Evolutionary conservation across 768 basidiomycete genomes (phyloP).

Genomic region (Calocybe gangraenosa): DNA sequence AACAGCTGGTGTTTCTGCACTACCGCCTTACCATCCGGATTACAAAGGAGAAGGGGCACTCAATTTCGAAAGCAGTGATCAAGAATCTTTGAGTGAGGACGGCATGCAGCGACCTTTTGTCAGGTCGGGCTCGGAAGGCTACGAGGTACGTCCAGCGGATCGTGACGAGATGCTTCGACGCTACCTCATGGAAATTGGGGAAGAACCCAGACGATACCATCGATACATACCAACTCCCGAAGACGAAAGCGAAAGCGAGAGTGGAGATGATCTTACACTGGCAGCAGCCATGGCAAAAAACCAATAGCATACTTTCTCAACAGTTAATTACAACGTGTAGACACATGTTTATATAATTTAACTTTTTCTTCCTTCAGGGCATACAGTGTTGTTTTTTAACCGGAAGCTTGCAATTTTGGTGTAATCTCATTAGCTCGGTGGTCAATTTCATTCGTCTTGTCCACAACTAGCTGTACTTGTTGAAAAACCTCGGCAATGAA

Average conservation of each 20-base stretch:
- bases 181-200: conserved; percentile 51
- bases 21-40: conserved; percentile 79
- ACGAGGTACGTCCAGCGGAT: conserved; percentile 59
- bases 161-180: conserved; percentile 61
- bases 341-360: no score
- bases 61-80: conserved; percentile 5
- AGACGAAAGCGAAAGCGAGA: conserved; percentile 37
- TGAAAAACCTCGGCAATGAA: conserved; percentile 23
- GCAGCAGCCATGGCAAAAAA: conserved; percentile 4
- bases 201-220: conserved; percentile 58
- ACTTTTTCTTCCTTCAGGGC: no score
- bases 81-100: conserved; percentile 25
- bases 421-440: conserved; percentile 19
- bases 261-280: conserved; percentile 24
- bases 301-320: not conserved
- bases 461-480: conserved; percentile 26
- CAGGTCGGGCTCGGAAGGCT: conserved; percentile 79
- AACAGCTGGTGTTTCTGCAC: conserved; percentile 35
- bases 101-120: conserved; percentile 29
- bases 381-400: not conserved
- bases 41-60: conserved; percentile 38
- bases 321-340: not conserved
- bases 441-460: conserved; percentile 25
- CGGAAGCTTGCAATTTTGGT: conserved; percentile 1
- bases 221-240: conserved; percentile 60